These are phyloP conservation scores for Laguncularia racemosa DNA, from an alignment of 345 rosid genomes.

Conservation along the genomic window DNA sequence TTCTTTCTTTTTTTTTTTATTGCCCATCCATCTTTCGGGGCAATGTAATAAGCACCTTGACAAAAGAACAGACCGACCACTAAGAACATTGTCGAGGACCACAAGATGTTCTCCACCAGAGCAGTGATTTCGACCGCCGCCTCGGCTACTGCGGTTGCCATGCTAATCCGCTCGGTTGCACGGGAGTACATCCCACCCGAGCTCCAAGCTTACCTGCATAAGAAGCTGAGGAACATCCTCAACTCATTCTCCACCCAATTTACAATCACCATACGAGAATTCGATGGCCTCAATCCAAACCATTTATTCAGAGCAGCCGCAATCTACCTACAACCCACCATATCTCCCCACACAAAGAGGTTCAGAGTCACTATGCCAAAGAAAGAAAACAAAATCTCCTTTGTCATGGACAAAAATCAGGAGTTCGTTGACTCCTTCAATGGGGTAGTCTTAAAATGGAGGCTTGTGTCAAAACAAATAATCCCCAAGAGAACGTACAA, in stretches of 20 bases:
- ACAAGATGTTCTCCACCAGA: slow-evolving; percentile 1
- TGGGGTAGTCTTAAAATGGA: slow-evolving; percentile 46
- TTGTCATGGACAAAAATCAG: slow-evolving; percentile 43
- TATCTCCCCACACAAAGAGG: slow-evolving; percentile 25
- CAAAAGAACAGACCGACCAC: no score
- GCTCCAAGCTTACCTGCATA: slow-evolving; percentile 17
- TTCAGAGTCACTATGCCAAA: slow-evolving; percentile 43
- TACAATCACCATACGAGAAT: slow-evolving; percentile 29
- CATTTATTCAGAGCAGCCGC: slow-evolving; percentile 24
- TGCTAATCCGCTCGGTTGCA: slow-evolving; percentile 24
- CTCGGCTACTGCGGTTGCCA: slow-evolving; percentile 24
- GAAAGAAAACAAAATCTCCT: slow-evolving; percentile 37
- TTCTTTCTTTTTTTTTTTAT: no score
- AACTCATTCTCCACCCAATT: slow-evolving; percentile 14
- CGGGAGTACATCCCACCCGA: slow-evolving; percentile 26
- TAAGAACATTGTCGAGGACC: no score
- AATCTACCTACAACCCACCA: slow-evolving; percentile 30
- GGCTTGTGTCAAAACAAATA: slow-evolving; percentile 16
- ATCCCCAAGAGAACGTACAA: slow-evolving; percentile 18
- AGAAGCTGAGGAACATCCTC: slow-evolving; percentile 12
- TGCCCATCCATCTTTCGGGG: no score
- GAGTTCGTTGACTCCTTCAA: slow-evolving; percentile 40
- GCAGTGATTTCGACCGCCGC: slow-evolving; percentile 27
- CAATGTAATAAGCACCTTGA: no score
- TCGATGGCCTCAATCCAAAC: slow-evolving; percentile 24